Conservation (phyloP, 2,329 filamentous ascomycete species). For the Talaromyces verruculosus region DNA sequence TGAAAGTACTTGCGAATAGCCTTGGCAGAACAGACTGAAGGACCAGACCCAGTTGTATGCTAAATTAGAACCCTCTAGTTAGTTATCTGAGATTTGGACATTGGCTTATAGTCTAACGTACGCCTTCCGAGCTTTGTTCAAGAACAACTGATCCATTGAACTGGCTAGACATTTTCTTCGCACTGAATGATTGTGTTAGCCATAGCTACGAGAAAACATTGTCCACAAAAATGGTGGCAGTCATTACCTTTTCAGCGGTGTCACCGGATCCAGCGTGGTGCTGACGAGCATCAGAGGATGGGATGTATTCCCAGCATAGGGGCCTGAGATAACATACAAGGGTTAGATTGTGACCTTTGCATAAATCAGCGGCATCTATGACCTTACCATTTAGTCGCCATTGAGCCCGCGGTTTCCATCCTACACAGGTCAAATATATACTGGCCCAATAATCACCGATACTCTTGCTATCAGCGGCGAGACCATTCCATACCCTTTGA, state of each 20-base stretch:
- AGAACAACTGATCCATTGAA: conserved; percentile 30
- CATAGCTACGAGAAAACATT: not conserved
- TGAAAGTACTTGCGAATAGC: conserved; percentile 34
- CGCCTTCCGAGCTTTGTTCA: conserved; percentile 29
- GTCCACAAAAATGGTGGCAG: not conserved
- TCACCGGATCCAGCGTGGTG: conserved; percentile 24
- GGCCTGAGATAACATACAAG: conserved; percentile 12
- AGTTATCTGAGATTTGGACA: not conserved
- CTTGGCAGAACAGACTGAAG: conserved; percentile 30
- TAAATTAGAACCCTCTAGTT: not conserved
- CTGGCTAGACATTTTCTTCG: conserved; percentile 21
- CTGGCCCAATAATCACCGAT: conserved; percentile 43
- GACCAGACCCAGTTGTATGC: conserved; percentile 31
- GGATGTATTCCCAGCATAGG: conserved; percentile 23
- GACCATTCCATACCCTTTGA: conserved; percentile 25
- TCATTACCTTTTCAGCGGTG: conserved; percentile 21
- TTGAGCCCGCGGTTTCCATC: conserved; percentile 37
- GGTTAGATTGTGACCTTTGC: not conserved
- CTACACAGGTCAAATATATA: conserved; percentile 37
- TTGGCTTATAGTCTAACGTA: conserved; percentile 16
- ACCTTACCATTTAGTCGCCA: conserved; percentile 38
- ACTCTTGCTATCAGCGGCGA: conserved; percentile 29
- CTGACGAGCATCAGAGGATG: conserved; percentile 25
- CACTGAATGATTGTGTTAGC: conserved; percentile 19
- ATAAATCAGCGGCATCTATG: not conserved